These are phyloP conservation scores for Cystoderma amianthinum DNA, from an alignment of 768 basidiomycete species.

Conservation along the genomic window DNA sequence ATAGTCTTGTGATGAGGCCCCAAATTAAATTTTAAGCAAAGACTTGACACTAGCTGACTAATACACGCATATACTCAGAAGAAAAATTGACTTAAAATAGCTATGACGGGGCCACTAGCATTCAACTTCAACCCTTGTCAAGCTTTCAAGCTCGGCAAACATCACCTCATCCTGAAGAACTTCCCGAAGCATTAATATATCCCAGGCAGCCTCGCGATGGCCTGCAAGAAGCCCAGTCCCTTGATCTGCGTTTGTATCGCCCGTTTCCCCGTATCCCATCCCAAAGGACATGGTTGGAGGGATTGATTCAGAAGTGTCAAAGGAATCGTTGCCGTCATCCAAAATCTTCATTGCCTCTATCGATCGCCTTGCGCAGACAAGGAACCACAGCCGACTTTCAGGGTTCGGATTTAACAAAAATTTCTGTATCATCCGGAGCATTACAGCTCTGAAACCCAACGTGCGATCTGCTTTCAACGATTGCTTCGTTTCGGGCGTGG, in stretches of 20 bases:
- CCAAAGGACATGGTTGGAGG: conserved; percentile 68
- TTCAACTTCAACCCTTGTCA: conserved; percentile 66
- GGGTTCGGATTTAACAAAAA: conserved; percentile 42
- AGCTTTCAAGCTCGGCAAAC: conserved; percentile 76
- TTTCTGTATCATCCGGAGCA: conserved; percentile 67
- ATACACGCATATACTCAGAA: no score
- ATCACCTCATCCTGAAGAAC: conserved; percentile 54
- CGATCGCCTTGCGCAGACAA: conserved; percentile 54
- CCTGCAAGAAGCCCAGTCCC: conserved; percentile 74
- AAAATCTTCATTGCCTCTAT: conserved; percentile 75
- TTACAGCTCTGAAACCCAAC: conserved; percentile 62
- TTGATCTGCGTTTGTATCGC: conserved; percentile 56
- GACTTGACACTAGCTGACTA: no score
- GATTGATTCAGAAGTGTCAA: conserved; percentile 57
- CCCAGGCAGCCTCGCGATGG: conserved; percentile 65
- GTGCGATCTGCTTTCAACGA: conserved; percentile 57
- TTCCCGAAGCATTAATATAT: conserved; percentile 64
- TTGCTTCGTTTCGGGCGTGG: conserved; percentile 68
- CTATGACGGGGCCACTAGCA: conserved; percentile 16
- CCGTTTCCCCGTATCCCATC: conserved; percentile 78
- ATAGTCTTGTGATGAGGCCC: not conserved
- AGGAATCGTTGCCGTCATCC: conserved; percentile 69
- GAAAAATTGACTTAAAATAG: no score
- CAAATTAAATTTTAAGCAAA: no score
- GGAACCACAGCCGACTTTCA: conserved; percentile 47